phyloP scores from a whole-genome alignment of 148 eudicot species.

The Cornus kousa region DNA sequence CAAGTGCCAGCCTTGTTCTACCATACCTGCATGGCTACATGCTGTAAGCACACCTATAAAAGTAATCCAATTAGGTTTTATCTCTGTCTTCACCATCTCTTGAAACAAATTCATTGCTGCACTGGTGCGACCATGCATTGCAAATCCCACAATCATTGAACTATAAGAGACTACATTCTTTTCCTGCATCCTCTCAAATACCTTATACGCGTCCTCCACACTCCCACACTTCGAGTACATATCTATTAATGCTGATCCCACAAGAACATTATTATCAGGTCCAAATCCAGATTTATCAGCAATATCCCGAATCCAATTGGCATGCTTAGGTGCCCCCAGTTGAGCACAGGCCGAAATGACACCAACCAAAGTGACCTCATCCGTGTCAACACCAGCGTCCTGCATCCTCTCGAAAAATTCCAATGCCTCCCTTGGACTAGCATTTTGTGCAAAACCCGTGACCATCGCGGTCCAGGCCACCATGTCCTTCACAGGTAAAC shows the following conservation, averaged over 20 bases:
- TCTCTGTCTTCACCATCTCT: constrained; percentile 43
- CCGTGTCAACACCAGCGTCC: constrained; percentile 32
- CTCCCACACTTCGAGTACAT: constrained; percentile 66
- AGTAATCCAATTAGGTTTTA: constrained; percentile 58
- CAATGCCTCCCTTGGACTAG: constrained; percentile 45
- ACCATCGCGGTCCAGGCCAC: constrained; percentile 53
- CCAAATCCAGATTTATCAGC: constrained; percentile 46
- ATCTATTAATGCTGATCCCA: constrained; percentile 65
- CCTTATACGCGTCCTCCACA: constrained; percentile 45
- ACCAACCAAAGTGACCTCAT: constrained; percentile 50
- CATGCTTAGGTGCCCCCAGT: constrained; percentile 44
- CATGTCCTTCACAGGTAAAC: constrained; percentile 35
- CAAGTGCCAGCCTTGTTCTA: constrained; percentile 43
- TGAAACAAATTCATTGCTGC: constrained; percentile 47
- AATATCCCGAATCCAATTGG: constrained; percentile 37
- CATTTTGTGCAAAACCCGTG: constrained; percentile 47
- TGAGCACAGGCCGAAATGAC: constrained; percentile 66
- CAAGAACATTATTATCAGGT: constrained; percentile 37
- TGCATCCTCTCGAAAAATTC: constrained; percentile 46
- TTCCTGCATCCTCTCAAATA: constrained; percentile 39
- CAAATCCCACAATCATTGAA: constrained; percentile 57
- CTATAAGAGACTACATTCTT: constrained; percentile 54
- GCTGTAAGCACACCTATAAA: constrained; percentile 61
- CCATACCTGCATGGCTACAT: constrained; percentile 62
- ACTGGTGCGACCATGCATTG: constrained; percentile 48